Evolutionary conservation across 345 rosid species (phyloP), one percentile per base, ranked within the genome.

Genomic region (Eucalyptus sp.): DNA sequence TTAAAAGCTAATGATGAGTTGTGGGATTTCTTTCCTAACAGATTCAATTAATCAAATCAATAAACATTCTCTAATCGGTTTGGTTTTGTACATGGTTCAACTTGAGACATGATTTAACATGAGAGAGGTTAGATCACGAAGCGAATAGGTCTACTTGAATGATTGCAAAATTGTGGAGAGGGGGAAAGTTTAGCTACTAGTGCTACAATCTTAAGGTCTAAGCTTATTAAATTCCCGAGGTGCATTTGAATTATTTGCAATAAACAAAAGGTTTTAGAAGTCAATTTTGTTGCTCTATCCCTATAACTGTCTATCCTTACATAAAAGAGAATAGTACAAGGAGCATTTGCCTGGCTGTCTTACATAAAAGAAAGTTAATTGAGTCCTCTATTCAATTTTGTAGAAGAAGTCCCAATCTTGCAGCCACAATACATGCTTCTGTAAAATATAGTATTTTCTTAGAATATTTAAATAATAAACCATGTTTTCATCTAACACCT

Each of bases 101-200:
- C 7, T 58, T 2, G 0, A 58, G 14, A 58, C n/a, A 58, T 58
- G 1, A 25, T 58, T 11, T 58, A 25, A 58, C n/a, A 58, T 2
- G 0, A 0, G 11, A 54, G 14, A 27, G 66, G 31, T 60, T 60
- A 60, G 31, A 60, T 3, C 4, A 13, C 3, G 5, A n/a, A 64
- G 71, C 1, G 37, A 7, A 58, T 25, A 58, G 5, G 3, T 3
- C n/a, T 58, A 58, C 66, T 25, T 0, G 0, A 25, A 58, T 58
- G 66, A 58, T 58, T 2, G 66, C n/a, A 5, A 58, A 58, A 25
- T 58, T 58, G 4, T 25, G 14, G 66, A 5, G 14, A 25, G 64
- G 64, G 14, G 14, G 13, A 1, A 25, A 58, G 0, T 2, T 62
- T 62, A 62, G 37, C 37, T 13, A 31, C 11, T 15, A 66, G 79